Conservation (phyloP, 495 filamentous ascomycete genomes). For the Podospora comata region DNA sequence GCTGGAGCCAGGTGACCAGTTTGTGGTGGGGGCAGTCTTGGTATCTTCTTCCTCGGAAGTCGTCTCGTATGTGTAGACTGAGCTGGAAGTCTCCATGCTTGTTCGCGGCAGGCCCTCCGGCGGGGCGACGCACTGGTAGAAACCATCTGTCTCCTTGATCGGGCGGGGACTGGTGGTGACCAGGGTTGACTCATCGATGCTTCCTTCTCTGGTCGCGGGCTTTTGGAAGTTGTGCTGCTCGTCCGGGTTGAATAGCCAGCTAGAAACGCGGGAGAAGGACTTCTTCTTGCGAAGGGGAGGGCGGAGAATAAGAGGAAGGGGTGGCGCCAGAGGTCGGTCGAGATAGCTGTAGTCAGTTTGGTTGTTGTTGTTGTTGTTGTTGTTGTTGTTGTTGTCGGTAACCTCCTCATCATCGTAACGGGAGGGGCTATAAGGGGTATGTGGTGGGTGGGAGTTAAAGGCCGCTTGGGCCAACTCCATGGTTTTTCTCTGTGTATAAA, state of each 20-base stretch:
- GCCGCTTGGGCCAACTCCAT: constrained; percentile 21
- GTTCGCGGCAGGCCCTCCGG: constrained; percentile 28
- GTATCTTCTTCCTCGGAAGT: constrained; percentile 16
- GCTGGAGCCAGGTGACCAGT: constrained; percentile 43
- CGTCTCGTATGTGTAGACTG: constrained; percentile 40
- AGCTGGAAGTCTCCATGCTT: constrained; percentile 41
- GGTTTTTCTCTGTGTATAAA: constrained; percentile 18
- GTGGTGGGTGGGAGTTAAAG: constrained; percentile 23
- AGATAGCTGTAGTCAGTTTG: constrained; percentile 18
- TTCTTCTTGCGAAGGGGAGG: constrained; percentile 55
- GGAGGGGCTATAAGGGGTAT: neutral
- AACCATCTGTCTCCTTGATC: constrained; percentile 47
- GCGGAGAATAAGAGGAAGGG: constrained; percentile 50
- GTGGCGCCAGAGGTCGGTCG: constrained; percentile 46
- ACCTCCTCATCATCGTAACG: constrained; percentile 1
- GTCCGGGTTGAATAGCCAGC: constrained; percentile 49
- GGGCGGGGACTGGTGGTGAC: constrained; percentile 50
- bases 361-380: constrained; percentile 7
- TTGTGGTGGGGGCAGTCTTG: constrained; percentile 39
- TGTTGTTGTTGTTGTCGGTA: constrained; percentile 9
- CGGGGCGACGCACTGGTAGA: constrained; percentile 50
- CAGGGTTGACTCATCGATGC: constrained; percentile 16
- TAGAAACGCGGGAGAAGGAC: constrained; percentile 54
- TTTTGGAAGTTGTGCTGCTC: neutral
- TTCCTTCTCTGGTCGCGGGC: neutral